Percentiles rank a stretch among this genome's conserved stretches.
phyloP scores from a whole-genome alignment of 2,329 filamentous ascomycete genomes.

The Penicillium sp. region DNA sequence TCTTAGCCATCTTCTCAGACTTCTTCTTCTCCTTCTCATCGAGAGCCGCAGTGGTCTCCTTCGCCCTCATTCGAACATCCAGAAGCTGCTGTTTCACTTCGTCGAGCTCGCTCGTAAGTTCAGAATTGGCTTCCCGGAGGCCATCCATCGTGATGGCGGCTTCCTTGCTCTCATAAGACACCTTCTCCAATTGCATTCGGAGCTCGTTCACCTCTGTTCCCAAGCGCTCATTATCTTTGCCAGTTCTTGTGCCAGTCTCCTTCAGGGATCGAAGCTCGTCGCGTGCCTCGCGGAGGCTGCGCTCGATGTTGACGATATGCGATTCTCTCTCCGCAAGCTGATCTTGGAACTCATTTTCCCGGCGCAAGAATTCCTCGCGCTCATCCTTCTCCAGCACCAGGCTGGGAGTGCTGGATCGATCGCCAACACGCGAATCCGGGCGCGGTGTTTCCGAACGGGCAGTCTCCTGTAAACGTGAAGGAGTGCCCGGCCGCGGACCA shows the following conservation, averaged over 20 bases:
- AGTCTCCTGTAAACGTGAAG: conserved; percentile 43
- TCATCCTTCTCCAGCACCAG: conserved; percentile 92
- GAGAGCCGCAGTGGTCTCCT: conserved; percentile 81
- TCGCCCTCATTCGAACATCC: conserved; percentile 93
- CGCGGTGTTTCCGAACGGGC: conserved; percentile 57
- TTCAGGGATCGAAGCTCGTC: conserved; percentile 83
- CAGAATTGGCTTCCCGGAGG: conserved; percentile 89
- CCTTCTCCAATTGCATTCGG: conserved; percentile 93
- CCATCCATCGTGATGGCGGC: conserved; percentile 97
- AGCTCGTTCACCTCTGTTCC: conserved; percentile 84
- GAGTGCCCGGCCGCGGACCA: conserved; percentile 42
- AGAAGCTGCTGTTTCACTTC: conserved; percentile 94
- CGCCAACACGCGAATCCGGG: conserved; percentile 65
- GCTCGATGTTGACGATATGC: conserved; percentile 72
- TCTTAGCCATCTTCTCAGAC: conserved; percentile 98
- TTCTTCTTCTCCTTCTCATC: conserved; percentile 99
- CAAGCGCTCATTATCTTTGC: conserved; percentile 86
- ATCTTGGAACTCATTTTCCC: conserved; percentile 96
- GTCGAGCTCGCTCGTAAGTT: conserved; percentile 86
- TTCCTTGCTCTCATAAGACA: conserved; percentile 95
- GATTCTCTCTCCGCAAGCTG: conserved; percentile 92
- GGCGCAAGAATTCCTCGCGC: conserved; percentile 87
- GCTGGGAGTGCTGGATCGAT: conserved; percentile 81
- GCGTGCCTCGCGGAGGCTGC: conserved; percentile 73
- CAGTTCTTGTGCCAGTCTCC: conserved; percentile 75